phyloP scores from a whole-genome alignment of 257 asterid genomes.

The Lycium barbarum region DNA sequence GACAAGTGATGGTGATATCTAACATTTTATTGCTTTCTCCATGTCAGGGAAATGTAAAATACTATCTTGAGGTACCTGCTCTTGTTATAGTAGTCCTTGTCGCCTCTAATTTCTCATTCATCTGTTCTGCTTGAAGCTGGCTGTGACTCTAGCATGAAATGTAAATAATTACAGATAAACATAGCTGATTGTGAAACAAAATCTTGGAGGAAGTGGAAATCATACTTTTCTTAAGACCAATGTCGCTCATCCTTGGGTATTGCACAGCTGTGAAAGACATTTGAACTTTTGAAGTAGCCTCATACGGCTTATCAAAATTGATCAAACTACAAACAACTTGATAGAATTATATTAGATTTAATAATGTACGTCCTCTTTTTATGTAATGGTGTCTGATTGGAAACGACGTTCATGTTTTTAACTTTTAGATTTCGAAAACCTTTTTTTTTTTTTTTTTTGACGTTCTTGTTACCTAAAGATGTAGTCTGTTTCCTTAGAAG shows the following conservation, averaged over 20 bases:
- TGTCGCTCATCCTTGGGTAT: not conserved
- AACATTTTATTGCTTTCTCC: not conserved
- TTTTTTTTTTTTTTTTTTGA: not conserved
- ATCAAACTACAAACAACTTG: not conserved
- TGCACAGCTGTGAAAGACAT: not conserved
- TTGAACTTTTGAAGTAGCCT: not conserved
- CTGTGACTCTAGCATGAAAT: not conserved
- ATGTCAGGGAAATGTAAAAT: constrained; percentile 16
- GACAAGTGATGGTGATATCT: not conserved
- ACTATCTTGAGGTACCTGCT: not conserved
- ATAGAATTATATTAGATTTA: not conserved
- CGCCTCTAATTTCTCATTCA: not conserved
- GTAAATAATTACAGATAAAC: constrained; percentile 19
- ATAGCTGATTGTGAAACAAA: not conserved
- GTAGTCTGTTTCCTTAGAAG: not conserved
- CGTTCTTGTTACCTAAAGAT: not conserved
- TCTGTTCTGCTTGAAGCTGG: not conserved
- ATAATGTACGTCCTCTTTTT: not conserved
- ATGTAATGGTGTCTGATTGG: not conserved
- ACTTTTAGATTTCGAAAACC: not conserved
- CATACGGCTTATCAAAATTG: not conserved
- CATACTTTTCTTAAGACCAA: not conserved
- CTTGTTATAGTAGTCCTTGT: not conserved
- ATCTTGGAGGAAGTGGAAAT: not conserved
- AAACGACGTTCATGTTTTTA: not conserved